Percentiles rank a stretch among this genome's conserved stretches.
Evolutionary conservation across 1,139 yeast genomes (phyloP).

Genomic region (Saccharomyces hybrid): DNA sequence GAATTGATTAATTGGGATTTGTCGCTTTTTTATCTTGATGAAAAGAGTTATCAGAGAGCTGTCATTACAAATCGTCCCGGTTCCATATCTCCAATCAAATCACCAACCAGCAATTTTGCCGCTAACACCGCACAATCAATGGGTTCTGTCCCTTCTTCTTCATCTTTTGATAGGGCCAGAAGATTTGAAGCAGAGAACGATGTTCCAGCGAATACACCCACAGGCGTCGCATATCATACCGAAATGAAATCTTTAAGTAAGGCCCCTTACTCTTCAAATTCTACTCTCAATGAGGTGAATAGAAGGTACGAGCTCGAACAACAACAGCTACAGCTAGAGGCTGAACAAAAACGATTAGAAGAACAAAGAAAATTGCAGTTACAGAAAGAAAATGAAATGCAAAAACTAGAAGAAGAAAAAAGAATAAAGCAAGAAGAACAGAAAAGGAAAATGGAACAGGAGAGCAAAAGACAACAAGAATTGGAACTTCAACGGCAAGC

Average conservation of each 20-base stretch:
- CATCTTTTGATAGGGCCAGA: not conserved
- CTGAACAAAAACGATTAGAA: not conserved
- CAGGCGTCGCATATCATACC: not conserved
- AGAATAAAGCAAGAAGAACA: not conserved
- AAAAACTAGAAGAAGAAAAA: too few species aligned
- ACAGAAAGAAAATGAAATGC: too few species aligned
- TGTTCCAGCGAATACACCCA: not conserved
- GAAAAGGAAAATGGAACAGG: not conserved
- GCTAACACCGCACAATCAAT: not conserved
- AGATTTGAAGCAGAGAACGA: not conserved
- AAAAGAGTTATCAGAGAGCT: slow-evolving; percentile 32
- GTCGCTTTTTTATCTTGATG: slow-evolving; percentile 34
- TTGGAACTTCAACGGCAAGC: not conserved
- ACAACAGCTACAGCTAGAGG: slow-evolving; percentile 2
- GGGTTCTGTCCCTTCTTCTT: not conserved
- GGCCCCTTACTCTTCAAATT: slow-evolving; percentile 20
- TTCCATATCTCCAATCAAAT: slow-evolving; percentile 3
- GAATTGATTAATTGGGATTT: slow-evolving; percentile 44
- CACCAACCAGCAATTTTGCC: slow-evolving; percentile 3
- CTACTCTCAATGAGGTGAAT: slow-evolving; percentile 18
- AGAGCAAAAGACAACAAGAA: not conserved
- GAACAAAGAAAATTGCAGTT: too few species aligned
- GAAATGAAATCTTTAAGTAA: slow-evolving; percentile 7
- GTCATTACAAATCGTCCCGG: slow-evolving; percentile 11
- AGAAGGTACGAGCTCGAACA: slow-evolving; percentile 9